Conservation (phyloP, 2,329 filamentous ascomycete species). For the Hirsutella thompsonii region DNA sequence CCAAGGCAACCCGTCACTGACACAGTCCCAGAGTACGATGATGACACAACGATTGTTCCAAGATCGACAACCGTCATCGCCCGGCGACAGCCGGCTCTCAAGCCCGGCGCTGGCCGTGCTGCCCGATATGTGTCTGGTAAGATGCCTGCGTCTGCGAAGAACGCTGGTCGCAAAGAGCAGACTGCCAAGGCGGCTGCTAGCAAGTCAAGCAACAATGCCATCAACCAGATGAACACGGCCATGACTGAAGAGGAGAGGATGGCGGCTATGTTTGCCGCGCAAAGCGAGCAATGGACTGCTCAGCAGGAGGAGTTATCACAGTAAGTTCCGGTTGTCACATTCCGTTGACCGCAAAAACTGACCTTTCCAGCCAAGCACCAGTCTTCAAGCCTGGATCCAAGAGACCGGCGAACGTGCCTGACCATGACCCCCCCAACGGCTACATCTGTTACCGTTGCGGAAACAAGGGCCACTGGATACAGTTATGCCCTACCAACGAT, state of each 20-base stretch:
- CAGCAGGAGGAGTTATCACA: conserved; percentile 89
- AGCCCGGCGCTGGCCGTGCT: conserved; percentile 78
- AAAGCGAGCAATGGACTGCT: conserved; percentile 83
- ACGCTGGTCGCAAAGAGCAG: conserved; percentile 54
- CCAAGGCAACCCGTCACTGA: conserved; percentile 12
- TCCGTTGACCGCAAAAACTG: too few species aligned
- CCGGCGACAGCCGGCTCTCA: conserved; percentile 68
- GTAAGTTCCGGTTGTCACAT: conserved; percentile 35
- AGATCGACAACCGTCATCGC: conserved; percentile 90
- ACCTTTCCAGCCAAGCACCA: conserved; percentile 42
- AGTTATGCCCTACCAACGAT: conserved; percentile 95
- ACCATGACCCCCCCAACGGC: conserved; percentile 82
- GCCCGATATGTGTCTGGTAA: conserved; percentile 94
- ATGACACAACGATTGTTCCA: conserved; percentile 95
- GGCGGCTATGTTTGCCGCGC: conserved; percentile 80
- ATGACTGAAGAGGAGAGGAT: conserved; percentile 93
- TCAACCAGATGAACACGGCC: conserved; percentile 58
- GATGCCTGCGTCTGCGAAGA: conserved; percentile 82
- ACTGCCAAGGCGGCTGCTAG: conserved; percentile 41
- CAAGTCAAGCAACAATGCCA: conserved; percentile 43
- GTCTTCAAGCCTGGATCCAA: conserved; percentile 51
- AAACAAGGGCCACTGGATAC: conserved; percentile 99
- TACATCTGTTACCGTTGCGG: conserved; percentile 96
- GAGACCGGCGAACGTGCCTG: conserved; percentile 63
- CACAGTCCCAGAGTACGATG: conserved; percentile 65